These are phyloP conservation scores for Dichotomocladium elegans DNA, from an alignment of 371 early-diverging fungal genomes.

Conservation along the genomic window DNA sequence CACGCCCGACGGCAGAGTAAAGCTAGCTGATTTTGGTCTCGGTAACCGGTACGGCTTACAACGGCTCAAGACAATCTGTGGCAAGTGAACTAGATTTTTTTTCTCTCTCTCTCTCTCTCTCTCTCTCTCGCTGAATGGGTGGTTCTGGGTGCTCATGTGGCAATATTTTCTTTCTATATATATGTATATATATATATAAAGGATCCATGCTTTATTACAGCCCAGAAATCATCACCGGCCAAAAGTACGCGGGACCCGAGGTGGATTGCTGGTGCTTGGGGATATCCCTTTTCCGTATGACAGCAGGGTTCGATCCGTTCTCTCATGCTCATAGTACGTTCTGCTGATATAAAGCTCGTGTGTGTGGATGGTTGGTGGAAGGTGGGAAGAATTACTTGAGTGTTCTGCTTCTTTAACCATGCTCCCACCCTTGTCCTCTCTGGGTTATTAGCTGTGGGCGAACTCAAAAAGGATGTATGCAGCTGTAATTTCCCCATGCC, in stretches of 20 bases:
- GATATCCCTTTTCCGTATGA: conserved; percentile 86
- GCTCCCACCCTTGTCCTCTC: no score
- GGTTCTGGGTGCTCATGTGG: background rate
- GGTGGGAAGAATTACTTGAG: background rate
- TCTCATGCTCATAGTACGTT: conserved; percentile 51
- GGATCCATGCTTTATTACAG: conserved; percentile 49
- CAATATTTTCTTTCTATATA: background rate
- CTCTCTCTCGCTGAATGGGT: no score
- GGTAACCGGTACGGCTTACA: conserved; percentile 69
- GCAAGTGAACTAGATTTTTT: conserved; percentile 36
- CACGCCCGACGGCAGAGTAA: conserved; percentile 45
- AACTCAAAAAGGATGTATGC: conserved; percentile 64
- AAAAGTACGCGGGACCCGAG: conserved; percentile 62
- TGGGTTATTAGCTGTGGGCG: conserved; percentile 59
- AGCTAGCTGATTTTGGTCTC: conserved; percentile 82
- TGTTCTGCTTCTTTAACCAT: background rate
- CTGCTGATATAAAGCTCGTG: background rate
- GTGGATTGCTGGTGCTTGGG: conserved; percentile 81
- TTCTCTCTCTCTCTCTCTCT: background rate
- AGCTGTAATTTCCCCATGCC: conserved; percentile 56
- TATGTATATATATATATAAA: conserved; percentile 28
- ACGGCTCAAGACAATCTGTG: conserved; percentile 75
- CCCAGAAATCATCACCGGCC: conserved; percentile 66
- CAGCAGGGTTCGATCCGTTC: conserved; percentile 90
- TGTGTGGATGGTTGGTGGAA: no score